Evolutionary conservation across 2,329 filamentous ascomycete species (phyloP).

Genomic region (Incumbomyces lentus): DNA sequence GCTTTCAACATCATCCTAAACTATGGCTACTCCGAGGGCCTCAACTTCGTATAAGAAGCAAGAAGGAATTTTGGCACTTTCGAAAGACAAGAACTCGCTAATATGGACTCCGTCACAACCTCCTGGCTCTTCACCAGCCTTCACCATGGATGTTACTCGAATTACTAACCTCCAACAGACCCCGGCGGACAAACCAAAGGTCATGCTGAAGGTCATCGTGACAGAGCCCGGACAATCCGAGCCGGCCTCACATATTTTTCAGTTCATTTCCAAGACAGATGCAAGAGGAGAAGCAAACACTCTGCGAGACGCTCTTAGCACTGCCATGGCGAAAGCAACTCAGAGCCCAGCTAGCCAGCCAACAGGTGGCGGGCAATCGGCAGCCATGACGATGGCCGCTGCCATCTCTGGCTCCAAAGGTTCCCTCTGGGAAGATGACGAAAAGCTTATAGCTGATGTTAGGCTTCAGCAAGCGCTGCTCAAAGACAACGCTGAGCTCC

Average conservation of each 20-base stretch:
- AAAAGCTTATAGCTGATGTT: conserved; percentile 63
- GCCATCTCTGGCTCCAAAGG: conserved; percentile 47
- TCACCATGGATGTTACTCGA: conserved; percentile 61
- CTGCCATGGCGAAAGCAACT: conserved; percentile 61
- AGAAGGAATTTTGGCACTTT: conserved; percentile 71
- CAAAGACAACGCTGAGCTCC: conserved; percentile 63
- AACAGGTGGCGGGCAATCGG: conserved; percentile 40
- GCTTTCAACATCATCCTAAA: no score
- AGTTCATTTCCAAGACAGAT: conserved; percentile 67
- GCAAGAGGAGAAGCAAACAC: conserved; percentile 75
- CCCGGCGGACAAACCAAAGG: conserved; percentile 74
- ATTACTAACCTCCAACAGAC: conserved; percentile 95
- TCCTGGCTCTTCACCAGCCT: conserved; percentile 48
- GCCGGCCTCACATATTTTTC: conserved; percentile 68
- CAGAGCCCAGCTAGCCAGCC: conserved; percentile 44
- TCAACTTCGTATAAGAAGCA: conserved; percentile 87
- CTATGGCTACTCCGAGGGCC: conserved; percentile 53
- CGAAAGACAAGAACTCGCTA: conserved; percentile 61
- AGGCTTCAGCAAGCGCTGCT: conserved; percentile 80
- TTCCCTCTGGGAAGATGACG: conserved; percentile 69
- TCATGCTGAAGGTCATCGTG: conserved; percentile 86
- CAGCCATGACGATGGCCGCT: conserved; percentile 67
- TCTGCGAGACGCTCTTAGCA: conserved; percentile 62
- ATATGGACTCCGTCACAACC: conserved; percentile 68
- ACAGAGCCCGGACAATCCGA: conserved; percentile 51